Percentiles rank a stretch among this genome's conserved stretches.
phyloP scores from a whole-genome alignment of 2,329 filamentous ascomycete genomes.

The Allantophomopsis lycopodina region DNA sequence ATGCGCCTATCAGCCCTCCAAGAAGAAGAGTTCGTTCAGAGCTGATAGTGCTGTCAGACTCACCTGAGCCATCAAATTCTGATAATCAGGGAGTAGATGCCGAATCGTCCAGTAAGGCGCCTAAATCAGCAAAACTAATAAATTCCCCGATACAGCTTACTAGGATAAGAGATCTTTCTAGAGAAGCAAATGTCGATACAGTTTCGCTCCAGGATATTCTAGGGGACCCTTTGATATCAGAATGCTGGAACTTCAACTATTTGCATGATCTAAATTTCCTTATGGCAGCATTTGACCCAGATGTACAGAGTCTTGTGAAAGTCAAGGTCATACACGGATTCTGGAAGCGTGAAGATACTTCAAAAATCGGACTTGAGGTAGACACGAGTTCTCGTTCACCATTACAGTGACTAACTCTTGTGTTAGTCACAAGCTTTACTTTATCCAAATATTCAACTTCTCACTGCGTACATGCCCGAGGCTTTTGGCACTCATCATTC shows the following conservation, averaged over 20 bases:
- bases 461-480: conserved; percentile 68
- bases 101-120: no score
- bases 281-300: conserved; percentile 38
- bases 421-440: conserved; percentile 42
- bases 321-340: conserved; percentile 50
- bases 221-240: conserved; percentile 39
- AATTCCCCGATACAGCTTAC: conserved; percentile 46
- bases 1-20: no score
- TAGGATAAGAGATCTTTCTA: conserved; percentile 35
- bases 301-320: conserved; percentile 34
- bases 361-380: conserved; percentile 24
- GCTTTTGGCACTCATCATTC: conserved; percentile 71
- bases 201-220: conserved; percentile 41
- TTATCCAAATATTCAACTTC: conserved; percentile 55
- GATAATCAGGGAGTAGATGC: not conserved
- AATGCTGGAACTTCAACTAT: conserved; percentile 44
- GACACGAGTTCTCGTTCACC: not conserved
- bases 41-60: no score
- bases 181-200: conserved; percentile 38
- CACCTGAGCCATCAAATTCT: not conserved
- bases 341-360: conserved; percentile 49
- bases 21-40: not conserved
- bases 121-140: conserved; percentile 5
- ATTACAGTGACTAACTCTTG: not conserved
- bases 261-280: conserved; percentile 43